A percentile compares a stretch with the other conserved stretches of the same genome.
Conservation (phyloP, 176 grass and related monocot genomes). For the Otatea glauca region DNA sequence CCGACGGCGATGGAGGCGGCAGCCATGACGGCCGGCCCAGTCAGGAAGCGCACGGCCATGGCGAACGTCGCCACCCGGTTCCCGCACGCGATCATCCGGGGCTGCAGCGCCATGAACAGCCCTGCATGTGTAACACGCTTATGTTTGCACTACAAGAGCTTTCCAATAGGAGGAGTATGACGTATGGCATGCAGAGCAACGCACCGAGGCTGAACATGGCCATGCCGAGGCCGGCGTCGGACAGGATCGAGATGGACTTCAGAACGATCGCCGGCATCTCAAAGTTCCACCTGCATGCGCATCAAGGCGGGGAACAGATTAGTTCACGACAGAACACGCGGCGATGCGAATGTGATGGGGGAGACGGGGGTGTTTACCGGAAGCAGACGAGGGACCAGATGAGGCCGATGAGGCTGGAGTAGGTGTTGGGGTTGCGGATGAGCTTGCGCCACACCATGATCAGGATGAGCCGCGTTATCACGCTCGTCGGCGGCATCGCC, state of each 20-base stretch:
- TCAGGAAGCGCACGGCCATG: constrained; percentile 92
- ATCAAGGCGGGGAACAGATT: neutral
- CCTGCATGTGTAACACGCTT: constrained; percentile 39
- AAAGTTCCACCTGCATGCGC: constrained; percentile 70
- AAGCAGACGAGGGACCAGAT: constrained; percentile 96
- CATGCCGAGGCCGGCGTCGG: constrained; percentile 98
- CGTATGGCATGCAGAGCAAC: neutral
- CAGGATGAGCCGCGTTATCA: constrained; percentile 93
- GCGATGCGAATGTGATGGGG: neutral
- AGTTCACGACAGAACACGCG: neutral
- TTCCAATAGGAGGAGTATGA: neutral
- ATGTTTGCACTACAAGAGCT: neutral
- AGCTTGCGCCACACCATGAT: constrained; percentile 99
- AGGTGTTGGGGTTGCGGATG: constrained; percentile 98
- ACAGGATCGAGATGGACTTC: constrained; percentile 92
- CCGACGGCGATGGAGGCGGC: constrained; percentile 90
- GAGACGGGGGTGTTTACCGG: constrained; percentile 38
- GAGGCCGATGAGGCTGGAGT: constrained; percentile 93
- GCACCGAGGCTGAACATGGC: constrained; percentile 99
- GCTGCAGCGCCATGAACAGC: constrained; percentile 99
- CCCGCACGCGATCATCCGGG: constrained; percentile 96
- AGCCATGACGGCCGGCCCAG: constrained; percentile 87
- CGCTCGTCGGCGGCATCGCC: constrained; percentile 91
- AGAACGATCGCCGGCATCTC: constrained; percentile 89
- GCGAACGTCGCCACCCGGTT: constrained; percentile 82